Evolutionary conservation across 2,329 filamentous ascomycete species (phyloP).

Genomic region (Shiraia sp.): DNA sequence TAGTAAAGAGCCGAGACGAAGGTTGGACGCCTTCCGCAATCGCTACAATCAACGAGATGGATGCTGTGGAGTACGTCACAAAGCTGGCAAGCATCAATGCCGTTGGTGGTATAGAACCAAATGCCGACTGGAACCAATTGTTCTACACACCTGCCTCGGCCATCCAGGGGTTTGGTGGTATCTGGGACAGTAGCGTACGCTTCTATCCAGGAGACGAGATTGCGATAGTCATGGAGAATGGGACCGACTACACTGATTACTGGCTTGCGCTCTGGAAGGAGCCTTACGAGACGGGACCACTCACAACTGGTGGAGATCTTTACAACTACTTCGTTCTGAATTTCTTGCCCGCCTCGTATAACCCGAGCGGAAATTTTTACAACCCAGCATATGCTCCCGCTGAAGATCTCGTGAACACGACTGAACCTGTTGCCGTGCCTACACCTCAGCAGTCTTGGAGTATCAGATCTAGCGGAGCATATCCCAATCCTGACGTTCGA

Average conservation of each 20-base stretch:
- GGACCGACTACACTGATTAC: conserved; percentile 11
- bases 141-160: conserved; percentile 21
- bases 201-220: conserved; percentile 43
- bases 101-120: conserved; percentile 42
- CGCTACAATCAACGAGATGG: conserved; percentile 28
- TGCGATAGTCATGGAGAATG: conserved; percentile 30
- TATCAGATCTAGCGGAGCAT: conserved; percentile 18
- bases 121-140: conserved; percentile 49
- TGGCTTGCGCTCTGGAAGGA: conserved; percentile 32
- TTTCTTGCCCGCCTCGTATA: conserved; percentile 20
- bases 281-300: conserved; percentile 23
- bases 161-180: conserved; percentile 16
- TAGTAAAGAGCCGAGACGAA: conserved; percentile 26
- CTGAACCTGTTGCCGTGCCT: too few relatives aligned
- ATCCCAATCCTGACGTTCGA: conserved; percentile 21
- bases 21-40: conserved; percentile 28
- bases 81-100: conserved; percentile 33
- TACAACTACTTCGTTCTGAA: conserved; percentile 51
- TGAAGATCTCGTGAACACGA: too few relatives aligned
- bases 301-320: conserved; percentile 48
- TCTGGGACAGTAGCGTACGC: too few relatives aligned
- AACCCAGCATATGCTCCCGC: too few relatives aligned
- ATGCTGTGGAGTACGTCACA: conserved; percentile 25
- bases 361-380: too few relatives aligned
- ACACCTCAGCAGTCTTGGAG: too few relatives aligned